phyloP scores from a whole-genome alignment of 331 rosid species.

The Acacia concinna region DNA sequence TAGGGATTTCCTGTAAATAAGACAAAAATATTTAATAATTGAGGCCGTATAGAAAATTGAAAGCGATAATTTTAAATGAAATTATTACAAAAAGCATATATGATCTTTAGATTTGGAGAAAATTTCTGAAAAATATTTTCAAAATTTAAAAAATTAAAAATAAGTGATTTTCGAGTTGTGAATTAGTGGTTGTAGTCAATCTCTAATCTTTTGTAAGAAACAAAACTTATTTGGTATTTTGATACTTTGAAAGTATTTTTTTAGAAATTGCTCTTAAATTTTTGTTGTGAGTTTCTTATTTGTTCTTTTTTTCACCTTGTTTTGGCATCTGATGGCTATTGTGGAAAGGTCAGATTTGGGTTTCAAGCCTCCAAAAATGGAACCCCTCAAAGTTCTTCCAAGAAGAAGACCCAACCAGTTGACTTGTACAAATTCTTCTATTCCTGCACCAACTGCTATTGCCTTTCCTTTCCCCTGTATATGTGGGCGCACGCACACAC shows the following conservation, averaged over 20 bases:
- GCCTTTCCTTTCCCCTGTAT: constrained; percentile 28
- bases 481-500: not conserved
- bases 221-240: no score
- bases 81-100: not conserved
- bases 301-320: constrained; percentile 8
- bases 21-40: not conserved
- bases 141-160: no score
- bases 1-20: not conserved
- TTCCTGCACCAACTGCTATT: constrained; percentile 15
- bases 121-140: no score
- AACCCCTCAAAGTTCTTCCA: constrained; percentile 36
- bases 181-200: no score
- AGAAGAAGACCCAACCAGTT: not conserved
- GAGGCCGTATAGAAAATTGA: not conserved
- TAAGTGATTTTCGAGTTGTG: no score
- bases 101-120: not conserved
- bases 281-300: not conserved
- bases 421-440: not conserved
- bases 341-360: constrained; percentile 31
- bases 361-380: constrained; percentile 30
- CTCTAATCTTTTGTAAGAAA: no score
- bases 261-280: no score
- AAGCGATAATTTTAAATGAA: not conserved
- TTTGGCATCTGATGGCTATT: constrained; percentile 10
- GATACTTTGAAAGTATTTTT: no score